Base-by-base conservation (phyloP, 2,329 filamentous ascomycete species). In the Colletotrichum camelliae region DNA sequence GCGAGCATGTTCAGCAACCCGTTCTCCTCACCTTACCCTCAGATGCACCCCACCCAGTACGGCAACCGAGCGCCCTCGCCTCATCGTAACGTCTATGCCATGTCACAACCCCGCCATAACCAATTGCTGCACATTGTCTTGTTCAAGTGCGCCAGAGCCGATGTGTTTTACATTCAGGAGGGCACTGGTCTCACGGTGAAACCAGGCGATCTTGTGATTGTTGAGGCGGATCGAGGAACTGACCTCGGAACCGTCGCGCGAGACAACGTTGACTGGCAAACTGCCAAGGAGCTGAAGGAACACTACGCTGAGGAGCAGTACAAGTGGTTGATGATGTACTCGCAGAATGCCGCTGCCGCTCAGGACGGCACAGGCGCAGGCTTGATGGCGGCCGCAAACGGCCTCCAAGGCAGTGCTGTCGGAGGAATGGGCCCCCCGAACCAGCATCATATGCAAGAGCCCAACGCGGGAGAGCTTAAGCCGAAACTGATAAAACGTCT, bases 301-400 rank as follows among this genome's bases (percentile, higher is more conserved):
- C 93, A 97, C 80, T 97, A 96, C 79, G 94, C 94, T 3, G 95
- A 98, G 83, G 96, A 98, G 83, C 97, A 99, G 83, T 98, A 98
- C 86, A 96, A 96, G 81, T 98, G 96, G 95, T 90, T 99, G 69
- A 98, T 98, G 94, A 97, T 98, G 94, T 99, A 98, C 84, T 98
- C 96, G 2, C 93, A 96, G 83, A 94, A 92, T 82, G 95, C 91
- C 9, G 90, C 90, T 43, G 90, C 89, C 27, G 90, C 89, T 27
- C 89, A 92, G 72, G 92, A 93, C 77, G 89, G 91, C 29, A 86
- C 90, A 8, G 89, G 90, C 43, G 89, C 90, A 67, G 92, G 93
- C 33, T 87, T 93, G 68, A 89, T 93, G 85, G 90, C 93, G 12
- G 90, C 91, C 16, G 87, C 93, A 16, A 92, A 90, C 79, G 90